Base-by-base conservation (phyloP, 2,329 filamentous ascomycete species). In the Calonectria pseudoturangicola region DNA sequence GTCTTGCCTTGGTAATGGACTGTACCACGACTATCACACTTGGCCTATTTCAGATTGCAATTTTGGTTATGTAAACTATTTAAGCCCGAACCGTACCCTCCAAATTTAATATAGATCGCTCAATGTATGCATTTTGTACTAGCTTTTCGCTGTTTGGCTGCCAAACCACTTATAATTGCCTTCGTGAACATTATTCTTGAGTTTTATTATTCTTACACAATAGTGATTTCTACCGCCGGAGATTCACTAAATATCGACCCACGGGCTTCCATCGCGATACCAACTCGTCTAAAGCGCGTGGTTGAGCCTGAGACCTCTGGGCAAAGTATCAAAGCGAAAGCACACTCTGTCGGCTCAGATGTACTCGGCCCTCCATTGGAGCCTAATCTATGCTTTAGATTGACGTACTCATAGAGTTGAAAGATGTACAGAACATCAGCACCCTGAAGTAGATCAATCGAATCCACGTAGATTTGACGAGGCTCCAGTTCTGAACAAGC, bases 1-100 rank as follows among this genome's bases (percentile, higher is more conserved):
- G 9, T 36, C 5, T 43, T 64, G 28, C 67, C 67, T 6, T 70
- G 67, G 67, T 70, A 47, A 64, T 33, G 39, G 2, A 21, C 21
- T 16, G 4, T 1, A 21, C 4, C 4, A 36, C 0, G 5, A 36
- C 10, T 13, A 21, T 36, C 33, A 12, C 7, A 9, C 10, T 13
- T 36, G 12, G 7, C 33, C 33, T 36, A 13, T 36, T 36, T 36
- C 21, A 43, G 41, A 10, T 47, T 47, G 8, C n/a, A 21, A 10
- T n/a, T 45, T 15, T 45, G 8, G 4, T 16, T 47, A n/a, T 21
- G 8, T n/a, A 47, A n/a, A 47, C n/a, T 47, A 3, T 9, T 36
- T 13, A 36, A 12, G 3, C 10, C 3, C 2, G 33, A 36, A 36
- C 33, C 12, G 33, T 13, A 13, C 10, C 10, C 3, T 13, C 33